phyloP scores from a whole-genome alignment of 768 basidiomycete species.

The Pulveroboletus ravenelii region DNA sequence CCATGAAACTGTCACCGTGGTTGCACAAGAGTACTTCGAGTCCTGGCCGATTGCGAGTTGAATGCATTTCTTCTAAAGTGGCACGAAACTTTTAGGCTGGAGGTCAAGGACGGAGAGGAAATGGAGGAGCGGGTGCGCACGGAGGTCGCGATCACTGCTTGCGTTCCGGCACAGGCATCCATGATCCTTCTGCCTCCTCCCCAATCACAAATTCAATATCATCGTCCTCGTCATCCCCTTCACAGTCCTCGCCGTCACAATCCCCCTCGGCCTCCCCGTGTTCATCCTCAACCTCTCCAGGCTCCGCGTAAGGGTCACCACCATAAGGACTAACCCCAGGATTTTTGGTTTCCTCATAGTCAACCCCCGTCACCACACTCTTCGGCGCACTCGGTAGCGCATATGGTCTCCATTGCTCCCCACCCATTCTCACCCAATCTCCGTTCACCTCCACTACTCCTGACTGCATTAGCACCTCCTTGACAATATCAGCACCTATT shows the following conservation, averaged over 20 bases:
- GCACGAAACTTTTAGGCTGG: slow-evolving; percentile 5
- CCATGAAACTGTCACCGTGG: not conserved
- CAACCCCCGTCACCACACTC: slow-evolving; percentile 32
- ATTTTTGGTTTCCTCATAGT: not conserved
- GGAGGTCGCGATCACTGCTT: slow-evolving; percentile 11
- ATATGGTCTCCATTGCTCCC: slow-evolving; percentile 54
- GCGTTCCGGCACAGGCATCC: slow-evolving; percentile 34
- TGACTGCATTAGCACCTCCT: slow-evolving; percentile 66
- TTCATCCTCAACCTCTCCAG: slow-evolving; percentile 14
- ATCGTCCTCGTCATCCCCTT: slow-evolving; percentile 61
- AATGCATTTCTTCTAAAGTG: not conserved
- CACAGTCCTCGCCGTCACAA: slow-evolving; percentile 32
- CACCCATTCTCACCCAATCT: slow-evolving; percentile 64
- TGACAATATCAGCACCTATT: slow-evolving; percentile 51
- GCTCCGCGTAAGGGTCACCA: slow-evolving; percentile 1
- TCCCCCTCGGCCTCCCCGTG: slow-evolving; percentile 23
- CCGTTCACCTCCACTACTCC: slow-evolving; percentile 64
- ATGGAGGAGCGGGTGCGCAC: not conserved
- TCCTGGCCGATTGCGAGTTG: slow-evolving; percentile 11
- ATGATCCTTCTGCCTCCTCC: slow-evolving; percentile 37
- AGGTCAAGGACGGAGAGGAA: slow-evolving; percentile 1
- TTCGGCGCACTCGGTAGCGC: slow-evolving; percentile 53
- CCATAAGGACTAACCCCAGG: not conserved
- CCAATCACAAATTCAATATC: slow-evolving; percentile 73
- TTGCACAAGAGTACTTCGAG: not conserved